Evolutionary conservation across 352 stramenopile species (phyloP), one percentile per base, ranked within the genome.

Genomic region (Globisporangium paroecandrum): DNA sequence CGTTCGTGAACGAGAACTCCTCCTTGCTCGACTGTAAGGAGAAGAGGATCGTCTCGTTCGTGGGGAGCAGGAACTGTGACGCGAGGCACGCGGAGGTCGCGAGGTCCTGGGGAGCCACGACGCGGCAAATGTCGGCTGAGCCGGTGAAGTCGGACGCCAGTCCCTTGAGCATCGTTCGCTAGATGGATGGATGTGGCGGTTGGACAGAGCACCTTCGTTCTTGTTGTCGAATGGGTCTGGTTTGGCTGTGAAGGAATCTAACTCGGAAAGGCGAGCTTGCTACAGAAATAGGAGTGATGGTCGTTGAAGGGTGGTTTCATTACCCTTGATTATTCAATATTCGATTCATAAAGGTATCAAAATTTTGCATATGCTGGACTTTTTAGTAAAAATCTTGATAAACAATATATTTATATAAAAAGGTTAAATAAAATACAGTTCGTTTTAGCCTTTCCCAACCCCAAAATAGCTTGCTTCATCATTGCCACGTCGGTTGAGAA

Each of bases 71-170:
- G 49, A 56, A 56, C n/a, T 25, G 49, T 10, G 49, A 18, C 49
- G 49, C 49, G 49, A 56, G 49, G 9, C 49, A 56, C n/a, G n/a
- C 3, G 49, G 49, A 10, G 18, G 18, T 5, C 9, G n/a, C 47
- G 20, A 56, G 49, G 3, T 56, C n/a, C 8, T 25, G 49, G 2
- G n/a, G 20, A 9, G n/a, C n/a, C 49, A 56, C n/a, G n/a, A 56
- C 49, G n/a, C 58, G 71, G 74, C 79, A 88, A 67, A 88, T 84
- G 53, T 85, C 76, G 47, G 76, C 77, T 24, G 74, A 71, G 29
- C 77, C 76, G 20, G 76, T 76, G 62, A 88, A 71, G 67, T 88
- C 79, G 51, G 80, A 78, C 7, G 75, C 76, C 10, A 85, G 38
- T 3, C 71, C 72, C 54, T 77, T 82, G 66, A 87, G 79, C 77